Evolutionary conservation across 1,284 basidiomycete species (phyloP).

Genomic region (Cutaneotrichosporon sp.): DNA sequence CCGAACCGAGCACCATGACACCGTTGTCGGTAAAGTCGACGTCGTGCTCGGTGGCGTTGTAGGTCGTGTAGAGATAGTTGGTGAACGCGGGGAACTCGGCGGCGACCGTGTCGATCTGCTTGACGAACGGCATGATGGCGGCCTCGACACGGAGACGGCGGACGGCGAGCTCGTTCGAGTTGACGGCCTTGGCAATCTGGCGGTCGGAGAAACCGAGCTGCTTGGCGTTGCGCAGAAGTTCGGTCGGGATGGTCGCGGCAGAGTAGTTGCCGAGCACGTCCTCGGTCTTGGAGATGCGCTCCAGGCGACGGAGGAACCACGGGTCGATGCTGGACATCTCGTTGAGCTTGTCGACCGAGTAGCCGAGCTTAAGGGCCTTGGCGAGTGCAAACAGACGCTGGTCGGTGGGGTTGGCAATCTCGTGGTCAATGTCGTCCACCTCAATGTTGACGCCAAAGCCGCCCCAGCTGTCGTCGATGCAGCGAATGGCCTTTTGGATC

Average conservation of each 20-base stretch:
- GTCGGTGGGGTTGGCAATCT: slow-evolving; percentile 61
- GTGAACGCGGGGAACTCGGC: slow-evolving; percentile 98
- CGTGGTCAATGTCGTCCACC: slow-evolving; percentile 76
- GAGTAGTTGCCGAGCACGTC: slow-evolving; percentile 60
- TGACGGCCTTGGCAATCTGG: slow-evolving; percentile 71
- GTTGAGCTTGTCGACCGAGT: slow-evolving; percentile 93
- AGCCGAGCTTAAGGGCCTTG: slow-evolving; percentile 89
- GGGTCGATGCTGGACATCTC: slow-evolving; percentile 95
- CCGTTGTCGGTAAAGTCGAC: slow-evolving; percentile 83
- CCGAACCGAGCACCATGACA: slow-evolving; percentile 95
- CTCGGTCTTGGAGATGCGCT: slow-evolving; percentile 77
- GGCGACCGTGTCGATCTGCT: slow-evolving; percentile 98
- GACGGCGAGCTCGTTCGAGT: slow-evolving; percentile 61
- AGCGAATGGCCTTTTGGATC: slow-evolving; percentile 93
- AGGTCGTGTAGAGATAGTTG: slow-evolving; percentile 97
- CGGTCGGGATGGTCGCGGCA: slow-evolving; percentile 61
- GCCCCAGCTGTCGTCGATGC: slow-evolving; percentile 89
- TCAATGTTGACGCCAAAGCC: slow-evolving; percentile 71
- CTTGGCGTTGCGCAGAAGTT: slow-evolving; percentile 76
- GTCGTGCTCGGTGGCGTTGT: slow-evolving; percentile 92
- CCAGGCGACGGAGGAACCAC: slow-evolving; percentile 91
- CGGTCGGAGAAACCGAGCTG: slow-evolving; percentile 95
- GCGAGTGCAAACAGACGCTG: slow-evolving; percentile 95
- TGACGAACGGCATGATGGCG: slow-evolving; percentile 83
- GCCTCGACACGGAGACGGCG: slow-evolving; percentile 68